Base-by-base conservation (phyloP, 441 rosid species). In the Sinapis alba region DNA sequence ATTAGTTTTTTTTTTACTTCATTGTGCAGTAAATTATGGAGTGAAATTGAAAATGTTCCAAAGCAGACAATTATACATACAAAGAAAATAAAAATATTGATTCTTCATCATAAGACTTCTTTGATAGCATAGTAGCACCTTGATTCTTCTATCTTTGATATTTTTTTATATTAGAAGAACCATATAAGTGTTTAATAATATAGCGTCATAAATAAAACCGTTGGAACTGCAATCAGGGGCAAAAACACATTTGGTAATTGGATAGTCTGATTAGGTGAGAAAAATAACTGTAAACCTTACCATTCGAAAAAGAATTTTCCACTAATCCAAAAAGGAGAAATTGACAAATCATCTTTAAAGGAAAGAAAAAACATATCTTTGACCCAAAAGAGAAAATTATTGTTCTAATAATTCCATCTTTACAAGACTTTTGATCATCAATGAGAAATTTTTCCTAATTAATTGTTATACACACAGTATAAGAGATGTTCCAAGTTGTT, bases 41-140 rank as follows among this genome's bases (percentile, higher is more conserved):
- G n/a, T n/a, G n/a, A n/a, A n/a, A n/a, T n/a, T n/a, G n/a, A n/a
- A n/a, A n/a, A n/a, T n/a, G n/a, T n/a, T n/a, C n/a, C n/a, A n/a
- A n/a, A n/a, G n/a, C n/a, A n/a, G n/a, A n/a, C n/a, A n/a, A n/a
- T n/a, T n/a, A n/a, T n/a, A n/a, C n/a, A n/a, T n/a, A n/a, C n/a
- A n/a, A n/a, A 69, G 98, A 97, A 69, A 87, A 95, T 92, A 34
- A 34, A 38, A 11, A 38, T 38, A 38, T 38, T 12, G 45, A 38
- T 38, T 38, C 45, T 38, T 38, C n/a, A 38, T 38, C 45, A 38
- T 38, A 34, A 38, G 45, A 38, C 45, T 38, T 38, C 1, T 4
- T 38, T 38, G 45, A 38, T 12, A 38, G 45, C 45, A 38, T 38
- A 11, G 2, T 12, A 38, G 45, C 45, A 11, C n/a, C 43, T 38